phyloP scores from a whole-genome alignment of 495 filamentous ascomycete genomes.

The Neurospora sp. region DNA sequence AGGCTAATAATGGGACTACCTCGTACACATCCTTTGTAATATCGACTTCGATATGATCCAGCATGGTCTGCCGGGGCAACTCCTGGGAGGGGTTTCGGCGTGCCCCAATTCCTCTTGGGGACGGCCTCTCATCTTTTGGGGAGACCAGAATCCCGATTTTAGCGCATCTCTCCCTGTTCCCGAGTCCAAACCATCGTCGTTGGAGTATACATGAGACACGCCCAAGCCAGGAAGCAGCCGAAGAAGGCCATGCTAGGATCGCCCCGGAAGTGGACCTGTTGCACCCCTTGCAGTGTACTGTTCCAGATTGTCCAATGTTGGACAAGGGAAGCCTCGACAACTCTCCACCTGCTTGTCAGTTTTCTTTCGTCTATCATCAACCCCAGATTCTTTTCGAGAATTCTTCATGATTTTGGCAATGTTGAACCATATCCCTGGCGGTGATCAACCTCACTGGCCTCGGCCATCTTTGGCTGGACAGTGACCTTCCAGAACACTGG shows the following conservation, averaged over 20 bases:
- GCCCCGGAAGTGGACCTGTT: not conserved
- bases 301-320: not conserved
- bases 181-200: not conserved
- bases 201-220: not conserved
- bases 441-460: slow-evolving; percentile 37
- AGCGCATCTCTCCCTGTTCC: not conserved
- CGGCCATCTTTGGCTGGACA: slow-evolving; percentile 23
- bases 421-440: slow-evolving; percentile 28
- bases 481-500: not conserved
- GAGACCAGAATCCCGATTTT: not conserved
- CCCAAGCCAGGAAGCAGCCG: not conserved
- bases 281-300: not conserved
- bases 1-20: not conserved
- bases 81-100: not conserved
- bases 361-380: not conserved
- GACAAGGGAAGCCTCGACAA: not conserved
- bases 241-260: not conserved
- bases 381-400: slow-evolving; percentile 1
- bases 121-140: not conserved
- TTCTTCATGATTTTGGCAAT: not conserved
- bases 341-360: slow-evolving; percentile 2
- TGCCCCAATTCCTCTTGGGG: not conserved
- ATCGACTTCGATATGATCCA: not conserved
- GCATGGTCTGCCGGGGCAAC: not conserved
- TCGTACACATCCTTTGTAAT: not conserved